Percentiles rank a stretch among this genome's conserved stretches.
Conservation (phyloP, 106 monocot genomes). For the Chionographis japonica region DNA sequence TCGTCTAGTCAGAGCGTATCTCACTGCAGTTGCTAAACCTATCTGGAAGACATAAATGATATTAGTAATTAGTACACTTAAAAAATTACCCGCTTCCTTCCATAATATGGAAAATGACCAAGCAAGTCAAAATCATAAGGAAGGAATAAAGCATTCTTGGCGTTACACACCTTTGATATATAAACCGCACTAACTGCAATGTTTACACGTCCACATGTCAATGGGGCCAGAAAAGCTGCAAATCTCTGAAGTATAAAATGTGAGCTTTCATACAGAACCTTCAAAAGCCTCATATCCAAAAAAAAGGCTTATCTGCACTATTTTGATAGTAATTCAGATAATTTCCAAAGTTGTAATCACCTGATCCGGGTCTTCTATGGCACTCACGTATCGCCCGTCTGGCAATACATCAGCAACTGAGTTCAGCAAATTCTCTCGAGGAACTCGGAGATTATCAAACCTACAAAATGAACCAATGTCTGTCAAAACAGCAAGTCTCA, state of each 20-base stretch:
- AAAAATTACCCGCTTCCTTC: not conserved
- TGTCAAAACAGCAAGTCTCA: not conserved
- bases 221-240: slow-evolving; percentile 88
- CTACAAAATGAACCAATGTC: slow-evolving; percentile 14
- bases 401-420: slow-evolving; percentile 85
- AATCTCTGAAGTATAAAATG: slow-evolving; percentile 63
- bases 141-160: not conserved
- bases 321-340: too few species aligned
- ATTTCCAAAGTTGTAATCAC: slow-evolving; percentile 12
- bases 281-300: not conserved
- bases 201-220: slow-evolving; percentile 81
- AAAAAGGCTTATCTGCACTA: too few species aligned
- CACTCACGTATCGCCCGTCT: slow-evolving; percentile 77
- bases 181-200: slow-evolving; percentile 62
- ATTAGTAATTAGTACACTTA: not conserved
- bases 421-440: slow-evolving; percentile 86
- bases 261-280: not conserved
- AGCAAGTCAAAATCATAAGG: not conserved
- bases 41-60: slow-evolving; percentile 30
- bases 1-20: slow-evolving; percentile 80
- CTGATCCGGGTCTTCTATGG: slow-evolving; percentile 82
- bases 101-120: not conserved
- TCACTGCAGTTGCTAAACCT: slow-evolving; percentile 71
- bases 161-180: slow-evolving; percentile 58
- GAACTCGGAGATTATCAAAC: slow-evolving; percentile 92